A percentile compares a stretch with the other conserved stretches of the same genome.
Evolutionary conservation across 495 filamentous ascomycete species (phyloP).

Genomic region (Penicillium fimorum): DNA sequence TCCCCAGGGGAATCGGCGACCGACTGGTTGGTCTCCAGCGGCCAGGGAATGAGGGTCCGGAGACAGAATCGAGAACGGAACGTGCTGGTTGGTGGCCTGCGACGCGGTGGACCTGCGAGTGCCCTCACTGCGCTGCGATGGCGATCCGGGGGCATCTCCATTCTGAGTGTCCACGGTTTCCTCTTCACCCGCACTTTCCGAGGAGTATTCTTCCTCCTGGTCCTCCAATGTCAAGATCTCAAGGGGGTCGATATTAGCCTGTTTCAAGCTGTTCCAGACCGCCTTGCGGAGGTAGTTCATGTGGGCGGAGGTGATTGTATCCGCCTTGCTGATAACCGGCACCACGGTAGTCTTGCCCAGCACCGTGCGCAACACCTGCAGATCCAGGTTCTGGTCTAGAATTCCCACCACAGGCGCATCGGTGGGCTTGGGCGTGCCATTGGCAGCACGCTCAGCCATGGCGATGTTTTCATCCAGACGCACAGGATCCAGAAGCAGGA

Average conservation of each 20-base stretch:
- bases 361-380: slow-evolving; percentile 83
- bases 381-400: slow-evolving; percentile 84
- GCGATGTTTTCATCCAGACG: slow-evolving; percentile 82
- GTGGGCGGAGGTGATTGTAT: slow-evolving; percentile 89
- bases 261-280: slow-evolving; percentile 83
- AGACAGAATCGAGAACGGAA: slow-evolving; percentile 91
- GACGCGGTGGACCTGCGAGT: slow-evolving; percentile 26
- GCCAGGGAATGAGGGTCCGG: slow-evolving; percentile 85
- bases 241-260: slow-evolving; percentile 82
- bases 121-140: slow-evolving; percentile 19
- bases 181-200: slow-evolving; percentile 56
- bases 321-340: slow-evolving; percentile 94
- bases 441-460: slow-evolving; percentile 57
- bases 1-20: slow-evolving; percentile 92
- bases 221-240: slow-evolving; percentile 82
- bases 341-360: slow-evolving; percentile 95
- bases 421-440: slow-evolving; percentile 52
- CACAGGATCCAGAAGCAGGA: slow-evolving; percentile 85
- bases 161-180: slow-evolving; percentile 31
- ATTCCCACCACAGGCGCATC: slow-evolving; percentile 54
- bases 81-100: slow-evolving; percentile 36
- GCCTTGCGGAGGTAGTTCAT: slow-evolving; percentile 91
- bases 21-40: slow-evolving; percentile 54
- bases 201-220: slow-evolving; percentile 62
- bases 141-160: slow-evolving; percentile 11